A percentile compares a stretch with the other conserved stretches of the same genome.
Evolutionary conservation across 768 basidiomycete species (phyloP).

Genomic region (Pleurotus platypus): DNA sequence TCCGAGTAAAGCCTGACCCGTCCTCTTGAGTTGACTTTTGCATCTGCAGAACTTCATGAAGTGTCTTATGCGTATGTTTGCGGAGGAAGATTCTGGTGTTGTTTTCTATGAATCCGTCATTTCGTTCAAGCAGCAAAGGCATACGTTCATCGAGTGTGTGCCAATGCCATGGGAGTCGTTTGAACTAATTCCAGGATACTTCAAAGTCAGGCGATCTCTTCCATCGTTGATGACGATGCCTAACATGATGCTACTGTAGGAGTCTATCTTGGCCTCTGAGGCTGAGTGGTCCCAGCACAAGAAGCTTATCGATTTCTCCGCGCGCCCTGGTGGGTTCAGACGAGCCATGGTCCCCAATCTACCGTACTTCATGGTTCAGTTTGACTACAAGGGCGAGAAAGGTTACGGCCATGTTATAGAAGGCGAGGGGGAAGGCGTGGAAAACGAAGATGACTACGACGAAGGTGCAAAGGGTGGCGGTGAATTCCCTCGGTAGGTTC

Average conservation of each 20-base stretch:
- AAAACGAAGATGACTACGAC: slow-evolving; percentile 60
- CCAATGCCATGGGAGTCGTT: slow-evolving; percentile 89
- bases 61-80: slow-evolving; percentile 93
- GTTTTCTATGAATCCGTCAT: slow-evolving; percentile 95
- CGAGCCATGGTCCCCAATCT: slow-evolving; percentile 94
- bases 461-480: slow-evolving; percentile 91
- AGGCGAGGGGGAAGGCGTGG: slow-evolving; percentile 67
- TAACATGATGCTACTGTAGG: slow-evolving; percentile 38
- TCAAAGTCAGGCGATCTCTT: slow-evolving; percentile 55
- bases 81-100: slow-evolving; percentile 89
- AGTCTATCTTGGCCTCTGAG: slow-evolving; percentile 91
- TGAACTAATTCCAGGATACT: slow-evolving; percentile 88
- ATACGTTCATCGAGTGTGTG: slow-evolving; percentile 91
- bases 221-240: neutral
- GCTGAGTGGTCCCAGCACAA: slow-evolving; percentile 98
- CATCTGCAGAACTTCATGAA: slow-evolving; percentile 71
- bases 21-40: slow-evolving; percentile 3
- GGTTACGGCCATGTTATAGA: slow-evolving; percentile 99
- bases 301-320: slow-evolving; percentile 91
- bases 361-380: slow-evolving; percentile 99
- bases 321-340: slow-evolving; percentile 88
- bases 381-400: slow-evolving; percentile 96
- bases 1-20: neutral
- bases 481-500: slow-evolving; percentile 78
- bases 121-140: slow-evolving; percentile 80